A percentile compares a stretch with the other conserved stretches of the same genome.
These are phyloP conservation scores for Pseudocercospora pini-densiflorae DNA, from an alignment of 2,329 filamentous ascomycete species.

Conservation along the genomic window DNA sequence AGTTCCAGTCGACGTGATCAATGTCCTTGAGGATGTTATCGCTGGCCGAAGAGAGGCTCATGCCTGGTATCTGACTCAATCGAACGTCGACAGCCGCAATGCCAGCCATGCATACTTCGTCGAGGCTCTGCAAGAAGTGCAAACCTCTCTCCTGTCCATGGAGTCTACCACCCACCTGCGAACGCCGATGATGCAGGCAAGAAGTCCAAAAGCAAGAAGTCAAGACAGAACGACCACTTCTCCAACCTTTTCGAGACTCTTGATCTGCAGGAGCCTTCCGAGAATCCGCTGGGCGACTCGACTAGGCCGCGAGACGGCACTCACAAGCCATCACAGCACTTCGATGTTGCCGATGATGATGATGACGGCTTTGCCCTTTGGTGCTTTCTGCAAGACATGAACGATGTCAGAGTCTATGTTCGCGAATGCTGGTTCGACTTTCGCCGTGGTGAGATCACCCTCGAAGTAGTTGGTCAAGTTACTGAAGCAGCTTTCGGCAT, in stretches of 20 bases:
- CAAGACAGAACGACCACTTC: background rate
- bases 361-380: slow-evolving; percentile 9
- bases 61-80: background rate
- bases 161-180: too few relatives aligned
- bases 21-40: background rate
- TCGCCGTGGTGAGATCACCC: background rate
- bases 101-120: slow-evolving; percentile 12
- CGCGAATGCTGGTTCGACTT: background rate
- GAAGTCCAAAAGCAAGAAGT: slow-evolving; percentile 1
- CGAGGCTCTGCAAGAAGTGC: slow-evolving; percentile 3
- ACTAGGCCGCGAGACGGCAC: background rate
- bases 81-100: background rate
- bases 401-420: slow-evolving; percentile 6
- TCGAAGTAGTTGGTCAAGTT: background rate
- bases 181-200: background rate
- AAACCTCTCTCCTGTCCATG: background rate
- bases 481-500: slow-evolving; percentile 4
- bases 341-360: background rate
- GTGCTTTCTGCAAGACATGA: slow-evolving; percentile 9
- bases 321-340: background rate
- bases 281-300: background rate
- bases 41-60: background rate
- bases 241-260: slow-evolving; percentile 11
- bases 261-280: slow-evolving; percentile 8
- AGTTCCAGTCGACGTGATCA: background rate